Base-by-base conservation (phyloP, 495 filamentous ascomycete species). In the Lineolata rhizophorae region DNA sequence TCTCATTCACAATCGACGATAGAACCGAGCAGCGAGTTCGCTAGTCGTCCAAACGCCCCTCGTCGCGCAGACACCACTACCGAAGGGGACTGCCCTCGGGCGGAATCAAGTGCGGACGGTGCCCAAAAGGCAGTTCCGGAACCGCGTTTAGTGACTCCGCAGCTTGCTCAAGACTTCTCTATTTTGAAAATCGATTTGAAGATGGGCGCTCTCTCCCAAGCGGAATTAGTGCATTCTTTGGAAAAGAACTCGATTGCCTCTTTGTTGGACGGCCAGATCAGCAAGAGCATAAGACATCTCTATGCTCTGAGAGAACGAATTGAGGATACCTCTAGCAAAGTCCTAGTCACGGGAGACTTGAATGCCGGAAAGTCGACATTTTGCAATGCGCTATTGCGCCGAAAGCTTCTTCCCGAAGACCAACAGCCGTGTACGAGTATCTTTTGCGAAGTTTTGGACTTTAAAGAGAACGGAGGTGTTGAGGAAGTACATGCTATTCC, bases 291-390 rank as follows among this genome's bases (percentile, higher is more conserved):
- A 50, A 79, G 82, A 46, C 87, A 97, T 57, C 64, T 97, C 4
- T 58, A 76, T 27, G 65, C 73, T 2, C 62, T 97, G 26, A 72
- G 81, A 37, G 90, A 95, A 40, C 70, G 87, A 31, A 97, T 97
- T 31, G 85, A 94, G 46, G 87, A 97, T 55, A 95, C 78, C 0
- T 79, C 85, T 2, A 95, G 90, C 55, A 97, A 95, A 54, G 90
- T 97, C 11, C 48, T 97, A 42, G 72, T 97, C n/a, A 97, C 87
- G 9, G 87, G 87, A 44, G 87, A 97, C 54, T 52, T 95, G 30
- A 97, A 97, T 49, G 85, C 87, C 10, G 87, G 87, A 45, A 97
- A 97, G 48, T 97, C 87, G 8, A 95, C 87, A 3, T 95, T 97
- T 42, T 97, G 87, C 58, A 97, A 97, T 54, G 90, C 87, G 6